Evolutionary conservation across 441 rosid species (phyloP), one percentile per base, ranked within the genome.

Genomic region (Mallotus japonicus): DNA sequence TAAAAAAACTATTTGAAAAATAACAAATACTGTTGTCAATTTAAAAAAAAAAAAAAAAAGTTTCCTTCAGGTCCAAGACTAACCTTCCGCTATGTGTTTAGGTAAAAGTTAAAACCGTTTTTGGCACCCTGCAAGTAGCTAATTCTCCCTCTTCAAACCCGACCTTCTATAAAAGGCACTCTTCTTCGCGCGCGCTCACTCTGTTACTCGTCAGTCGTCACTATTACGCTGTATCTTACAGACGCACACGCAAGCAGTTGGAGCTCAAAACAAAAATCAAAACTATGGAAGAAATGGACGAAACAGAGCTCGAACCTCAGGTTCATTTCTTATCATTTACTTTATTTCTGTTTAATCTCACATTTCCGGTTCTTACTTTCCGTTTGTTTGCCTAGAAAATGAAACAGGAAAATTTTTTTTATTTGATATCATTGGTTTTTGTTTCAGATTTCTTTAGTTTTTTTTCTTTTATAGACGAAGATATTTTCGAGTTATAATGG

Each of bases 221-320:
- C 40, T 37, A 37, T 37, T 0, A 37, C 40, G 6, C 40, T 19
- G 17, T 63, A 17, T 8, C 7, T 15, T 49, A 42, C 44, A 69
- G 20, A 11, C 51, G 3, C 4, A 32, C 14, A 70, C 44, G 6
- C 70, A 73, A 49, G 46, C 72, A 40, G 11, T 19, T 15, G 19
- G 17, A n/a, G 71, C 62, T 42, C 61, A 20, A 19, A 60, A 54
- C 53, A 17, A 12, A 50, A 15, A 50, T 15, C 2, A 44, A 8
- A 44, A 44, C 12, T 13, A 44, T 75, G 82, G 86, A 86, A 78
- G 95, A 93, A 77, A 84, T 83, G 77, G 97, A 88, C 84, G 93
- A 91, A 77, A 74, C 89, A 1, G 97, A 87, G 65, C 87, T 80
- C 53, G 80, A 78, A 47, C 75, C 91, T 69, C 88, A 93, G 97